Evolutionary conservation across 2,329 filamentous ascomycete genomes (phyloP), one percentile per base, ranked within the genome.

Genomic region (Nigrograna mackinnonii): DNA sequence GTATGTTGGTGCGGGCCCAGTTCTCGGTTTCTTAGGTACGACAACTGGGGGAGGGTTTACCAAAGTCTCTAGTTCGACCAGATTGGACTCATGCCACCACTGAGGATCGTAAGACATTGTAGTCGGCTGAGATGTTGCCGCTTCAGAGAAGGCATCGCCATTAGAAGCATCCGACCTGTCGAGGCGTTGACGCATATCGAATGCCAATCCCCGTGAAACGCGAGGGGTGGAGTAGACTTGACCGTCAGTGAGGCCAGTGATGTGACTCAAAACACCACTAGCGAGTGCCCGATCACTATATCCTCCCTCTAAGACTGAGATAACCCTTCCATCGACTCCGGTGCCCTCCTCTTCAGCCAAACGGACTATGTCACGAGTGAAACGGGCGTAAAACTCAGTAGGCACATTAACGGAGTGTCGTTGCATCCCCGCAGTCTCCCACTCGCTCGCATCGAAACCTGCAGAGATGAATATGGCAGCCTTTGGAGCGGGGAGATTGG

Each of bases 391-490:
- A 65, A 99, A 99, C 39, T 92, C 89, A 0, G 92, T 99, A 0
- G 94, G 92, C 2, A 99, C 94, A 60, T 96, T 96, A 58, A 96
- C 91, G 44, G 88, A 86, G 68, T 99, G 94, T 35, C 94, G 82
- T 69, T 99, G 94, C 94, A 99, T 99, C 3, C 89, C 90, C 4
- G 81, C 77, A 14, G 87, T 85, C 67, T 99, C 94, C 84, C 89
- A 95, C 64, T 99, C 91, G 62, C 91, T 96, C 3, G 94, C 94
- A 70, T 99, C 94, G 53, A 99, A 99, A 0, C 94, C 95, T 2
- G 94, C 91, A 34, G 92, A 97, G 37, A 99, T 73, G 71, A 99
- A 99, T 34, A 99, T 91, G 22, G 89, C 92, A 2, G 88, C 89
- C 58, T 86, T 92, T 4, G 91, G 87, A 18, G 74, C 73, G 22